Percentiles rank a stretch among this genome's conserved stretches.
These are phyloP conservation scores for Rhodotorula kratochvilovae DNA, from an alignment of 768 basidiomycete genomes.

Conservation along the genomic window DNA sequence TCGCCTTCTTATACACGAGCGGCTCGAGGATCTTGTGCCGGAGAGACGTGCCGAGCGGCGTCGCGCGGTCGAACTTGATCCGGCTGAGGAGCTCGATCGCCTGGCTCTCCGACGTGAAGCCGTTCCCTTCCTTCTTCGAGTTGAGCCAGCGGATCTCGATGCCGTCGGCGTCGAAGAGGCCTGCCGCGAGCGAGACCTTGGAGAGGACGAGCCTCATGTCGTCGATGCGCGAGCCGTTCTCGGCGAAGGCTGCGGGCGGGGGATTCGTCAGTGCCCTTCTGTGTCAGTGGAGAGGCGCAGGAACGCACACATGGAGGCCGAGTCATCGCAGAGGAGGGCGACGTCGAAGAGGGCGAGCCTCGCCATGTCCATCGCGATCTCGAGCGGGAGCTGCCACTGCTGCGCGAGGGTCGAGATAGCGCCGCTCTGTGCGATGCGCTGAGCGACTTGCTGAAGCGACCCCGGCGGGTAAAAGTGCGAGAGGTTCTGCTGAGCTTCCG, in stretches of 20 bases:
- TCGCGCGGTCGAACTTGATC: conserved; percentile 48
- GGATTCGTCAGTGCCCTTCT: too few relatives aligned
- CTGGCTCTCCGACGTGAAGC: conserved; percentile 46
- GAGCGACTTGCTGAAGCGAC: conserved; percentile 48
- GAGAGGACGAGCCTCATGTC: conserved; percentile 48
- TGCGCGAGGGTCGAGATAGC: conserved; percentile 47
- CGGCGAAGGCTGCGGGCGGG: conserved; percentile 43
- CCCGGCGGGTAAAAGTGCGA: conserved; percentile 51
- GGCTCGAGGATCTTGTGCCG: not conserved
- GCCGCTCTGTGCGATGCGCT: conserved; percentile 47
- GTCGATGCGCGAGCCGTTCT: conserved; percentile 51
- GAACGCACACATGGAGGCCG: conserved; percentile 42
- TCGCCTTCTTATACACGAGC: conserved; percentile 49
- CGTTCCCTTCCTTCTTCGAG: conserved; percentile 49
- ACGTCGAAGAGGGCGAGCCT: conserved; percentile 50
- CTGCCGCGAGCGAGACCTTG: conserved; percentile 10
- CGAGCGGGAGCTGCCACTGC: conserved; percentile 50
- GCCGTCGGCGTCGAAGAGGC: conserved; percentile 46
- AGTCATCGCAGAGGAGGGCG: conserved; percentile 40
- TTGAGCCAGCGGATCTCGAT: conserved; percentile 52
- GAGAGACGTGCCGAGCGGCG: conserved; percentile 48
- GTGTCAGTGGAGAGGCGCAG: not conserved
- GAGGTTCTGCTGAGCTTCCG: conserved; percentile 45
- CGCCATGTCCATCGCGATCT: conserved; percentile 51
- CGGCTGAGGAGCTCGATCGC: conserved; percentile 47